Conservation (phyloP, 768 basidiomycete species). For the Phaeotremella skinneri region DNA sequence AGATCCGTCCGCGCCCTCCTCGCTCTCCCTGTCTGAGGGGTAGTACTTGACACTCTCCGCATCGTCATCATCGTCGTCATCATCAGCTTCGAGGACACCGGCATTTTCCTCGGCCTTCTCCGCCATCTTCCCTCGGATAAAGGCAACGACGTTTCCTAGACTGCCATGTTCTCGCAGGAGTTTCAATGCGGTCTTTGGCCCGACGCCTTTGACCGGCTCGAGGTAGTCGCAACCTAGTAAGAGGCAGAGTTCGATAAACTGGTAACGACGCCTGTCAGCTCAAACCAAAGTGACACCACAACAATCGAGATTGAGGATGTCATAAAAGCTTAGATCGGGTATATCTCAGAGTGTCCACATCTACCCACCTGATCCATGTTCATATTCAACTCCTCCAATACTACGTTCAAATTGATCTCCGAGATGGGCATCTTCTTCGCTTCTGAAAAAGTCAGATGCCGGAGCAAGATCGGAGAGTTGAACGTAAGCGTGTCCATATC, state of each 20-base stretch:
- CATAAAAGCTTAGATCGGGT: not conserved
- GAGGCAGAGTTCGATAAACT: constrained; percentile 97
- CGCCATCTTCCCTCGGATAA: constrained; percentile 71
- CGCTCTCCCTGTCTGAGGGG: constrained; percentile 59
- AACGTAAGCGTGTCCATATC: constrained; percentile 99
- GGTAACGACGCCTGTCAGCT: not conserved
- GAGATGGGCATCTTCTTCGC: constrained; percentile 95
- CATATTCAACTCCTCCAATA: constrained; percentile 86
- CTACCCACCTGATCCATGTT: constrained; percentile 73
- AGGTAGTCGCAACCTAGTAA: constrained; percentile 97
- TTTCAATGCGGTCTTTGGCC: constrained; percentile 92
- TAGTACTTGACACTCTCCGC: constrained; percentile 49
- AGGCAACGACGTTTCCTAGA: constrained; percentile 69
- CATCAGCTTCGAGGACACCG: constrained; percentile 33
- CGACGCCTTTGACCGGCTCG: constrained; percentile 95
- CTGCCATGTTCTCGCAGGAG: constrained; percentile 77
- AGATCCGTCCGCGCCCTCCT: constrained; percentile 56
- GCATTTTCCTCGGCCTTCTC: constrained; percentile 48
- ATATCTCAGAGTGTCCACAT: not conserved
- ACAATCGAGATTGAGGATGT: not conserved
- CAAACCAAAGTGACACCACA: not conserved
- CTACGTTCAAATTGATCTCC: constrained; percentile 78
- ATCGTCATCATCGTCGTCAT: constrained; percentile 18
- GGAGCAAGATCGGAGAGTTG: constrained; percentile 81
- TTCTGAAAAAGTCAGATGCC: constrained; percentile 96